Base-by-base conservation (phyloP, 768 basidiomycete species). In the Auricularia sp. region DNA sequence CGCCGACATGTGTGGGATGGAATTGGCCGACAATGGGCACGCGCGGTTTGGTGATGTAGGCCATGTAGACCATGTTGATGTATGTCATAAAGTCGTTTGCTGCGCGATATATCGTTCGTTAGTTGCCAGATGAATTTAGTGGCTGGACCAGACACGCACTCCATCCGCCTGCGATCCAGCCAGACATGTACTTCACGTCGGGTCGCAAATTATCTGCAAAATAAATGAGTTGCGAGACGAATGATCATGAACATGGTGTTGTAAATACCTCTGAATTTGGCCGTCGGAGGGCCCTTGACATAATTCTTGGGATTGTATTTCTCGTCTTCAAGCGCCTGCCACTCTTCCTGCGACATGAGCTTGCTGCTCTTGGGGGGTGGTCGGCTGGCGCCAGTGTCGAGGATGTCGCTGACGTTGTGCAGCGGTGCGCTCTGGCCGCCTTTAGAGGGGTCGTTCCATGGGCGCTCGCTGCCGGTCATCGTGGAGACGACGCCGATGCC, bases 31-130 rank as follows among this genome's bases (percentile, higher is more conserved):
- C 69, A 65, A 88, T 77, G 3, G 86, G 84, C 44, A 86, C 78
- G 36, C 85, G 80, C 44, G 81, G 80, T 3, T 67, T 62, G 8
- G 85, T 84, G 66, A 88, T 77, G 42, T 82, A 63, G 12, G 76
- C 84, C 10, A 88, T 78, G 67, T 86, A 87, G 39, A 87, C 76
- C 61, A 86, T 74, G 70, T 87, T 85, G 51, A 76, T 76, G 70
- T 84, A 86, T 64, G 87, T 87, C 83, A 88, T 87, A 36, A 88
- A 86, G 74, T 89, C 87, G 77, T 90, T 90, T 6, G 87, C 87
- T 89, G 68, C 21, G 12, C 47, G 39, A 29, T 62, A 62, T 58
- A 67, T 66, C 47, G 42, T 61, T 36, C 7, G 16, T 42, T 7
- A 42, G 39, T 14, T 14, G 39, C 7, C 51, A 42, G 36, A 16